These are phyloP conservation scores for Suillus spraguei DNA, from an alignment of 768 basidiomycete genomes.

Conservation along the genomic window DNA sequence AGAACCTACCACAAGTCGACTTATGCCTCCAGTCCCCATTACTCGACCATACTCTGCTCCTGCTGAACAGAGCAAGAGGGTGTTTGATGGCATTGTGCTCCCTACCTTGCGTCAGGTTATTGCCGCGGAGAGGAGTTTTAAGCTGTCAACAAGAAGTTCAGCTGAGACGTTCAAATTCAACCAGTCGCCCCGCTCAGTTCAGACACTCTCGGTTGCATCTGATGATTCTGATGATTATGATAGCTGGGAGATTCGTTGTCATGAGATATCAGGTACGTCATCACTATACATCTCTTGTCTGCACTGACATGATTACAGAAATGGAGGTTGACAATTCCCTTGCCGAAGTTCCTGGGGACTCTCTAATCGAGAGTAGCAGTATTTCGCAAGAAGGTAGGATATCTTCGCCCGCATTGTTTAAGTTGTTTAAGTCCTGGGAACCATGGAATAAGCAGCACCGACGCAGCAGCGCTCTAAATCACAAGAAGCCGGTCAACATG, in stretches of 20 bases:
- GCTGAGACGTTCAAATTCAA: neutral
- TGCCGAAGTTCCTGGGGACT: constrained; percentile 12
- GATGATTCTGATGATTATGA: constrained; percentile 30
- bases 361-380: constrained; percentile 9
- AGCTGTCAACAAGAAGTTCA: neutral
- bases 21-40: constrained; percentile 21
- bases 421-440: neutral
- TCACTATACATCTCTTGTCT: neutral
- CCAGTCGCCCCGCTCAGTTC: constrained; percentile 3
- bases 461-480: constrained; percentile 12
- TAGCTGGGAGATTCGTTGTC: constrained; percentile 32
- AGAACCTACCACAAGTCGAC: constrained; percentile 30
- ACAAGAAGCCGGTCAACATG: constrained; percentile 14
- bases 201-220: constrained; percentile 12
- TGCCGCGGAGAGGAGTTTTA: constrained; percentile 15
- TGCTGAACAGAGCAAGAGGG: constrained; percentile 14
- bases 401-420: neutral
- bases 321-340: constrained; percentile 27
- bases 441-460: neutral
- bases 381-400: constrained; percentile 1
- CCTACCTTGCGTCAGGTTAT: constrained; percentile 25
- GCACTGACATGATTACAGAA: constrained; percentile 16
- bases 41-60: constrained; percentile 29
- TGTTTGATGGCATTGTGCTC: constrained; percentile 35
- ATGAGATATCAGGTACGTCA: constrained; percentile 23